Evolutionary conservation across 2,329 filamentous ascomycete genomes (phyloP), one percentile per base, ranked within the genome.

Genomic region (Acarospora socialis): DNA sequence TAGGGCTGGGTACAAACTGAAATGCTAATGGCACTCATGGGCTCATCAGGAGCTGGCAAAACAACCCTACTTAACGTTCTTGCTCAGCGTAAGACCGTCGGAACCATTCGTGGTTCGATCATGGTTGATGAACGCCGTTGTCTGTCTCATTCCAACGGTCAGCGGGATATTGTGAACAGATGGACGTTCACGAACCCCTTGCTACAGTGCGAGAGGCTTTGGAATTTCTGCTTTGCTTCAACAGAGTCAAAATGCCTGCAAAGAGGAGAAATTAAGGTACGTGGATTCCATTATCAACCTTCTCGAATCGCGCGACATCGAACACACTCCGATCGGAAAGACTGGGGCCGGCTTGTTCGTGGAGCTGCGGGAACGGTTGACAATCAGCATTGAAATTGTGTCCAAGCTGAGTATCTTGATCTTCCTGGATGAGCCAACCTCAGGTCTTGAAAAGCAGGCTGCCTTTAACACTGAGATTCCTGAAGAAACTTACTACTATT

Each of bases 371-470:
- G 80, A 81, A 47, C 63, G 73, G 39, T 68, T 79, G 2, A 78
- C 69, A 0, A 73, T 73, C 33, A 69, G 67, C 38, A 68, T 73
- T 13, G 69, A 73, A 44, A 56, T 73, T 21, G 68, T 68, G 6
- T 65, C 67, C 2, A 72, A 81, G 55, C 79, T 79, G 1, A 70
- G 81, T 42, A 60, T 84, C 4, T 65, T 84, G 1, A 65, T 86
- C 14, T 86, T 86, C 63, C 58, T 86, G 21, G 80, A 86, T 41
- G 80, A 86, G 52, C 80, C 79, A 0, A 84, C 80, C 0, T 79
- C 73, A 2, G 80, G 80, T 34, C 69, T 86, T 1, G 76, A 81
- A 48, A 73, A 67, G 18, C 74, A 81, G 50, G 73, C 68, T 35
- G 77, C 79, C 12, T 83, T 77, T 60, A 81, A 81, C 53, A 82